Base-by-base conservation (phyloP, 768 basidiomycete species). In the Naganishia vaughanmartiniae region DNA sequence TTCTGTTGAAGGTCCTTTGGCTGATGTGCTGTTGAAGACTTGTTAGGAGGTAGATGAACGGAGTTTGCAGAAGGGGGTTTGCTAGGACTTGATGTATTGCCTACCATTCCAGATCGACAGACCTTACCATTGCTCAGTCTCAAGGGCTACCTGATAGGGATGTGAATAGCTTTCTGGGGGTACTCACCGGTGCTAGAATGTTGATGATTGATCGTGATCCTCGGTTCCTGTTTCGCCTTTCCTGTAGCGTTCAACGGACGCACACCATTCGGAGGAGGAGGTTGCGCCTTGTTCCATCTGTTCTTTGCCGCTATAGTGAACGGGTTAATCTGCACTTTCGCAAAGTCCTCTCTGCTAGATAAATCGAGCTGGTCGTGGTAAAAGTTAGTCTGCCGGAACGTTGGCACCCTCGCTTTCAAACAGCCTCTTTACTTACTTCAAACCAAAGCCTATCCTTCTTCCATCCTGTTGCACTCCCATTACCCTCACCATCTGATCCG, bases 241-340 rank as follows among this genome's bases (percentile, higher is more conserved):
- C 24, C 60, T 12, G 17, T 0, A 15, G n/a, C 17, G 10, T 45
- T 63, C 34, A 21, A 17, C 39, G 39, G 26, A 36, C 26, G 24
- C 39, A 15, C 36, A 30, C 36, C 42, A 39, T 63, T 63, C 9
- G 33, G 31, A 6, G 26, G 39, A 21, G 36, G 39, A 28, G 39
- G 42, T 24, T 66, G 65, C 31, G 33, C 26, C 30, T 34, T 56
- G 28, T 30, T 33, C 26, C 57, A 30, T 34, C 30, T 63, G 56
- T 57, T 69, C 56, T 57, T 57, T 57, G 55, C 56, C 11, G 68
- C 68, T 5, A 69, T 58, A 19, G 68, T 69, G 45, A 69, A 69
- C 54, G 68, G 68, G 31, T 69, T 60, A 39, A 48, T 39, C 17
- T 60, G 45, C 19, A 57, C 55, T 28, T 69, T 69, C 17, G 68